These are phyloP conservation scores for Pilatotrama ljubarskyi DNA, from an alignment of 768 basidiomycete species.

Conservation along the genomic window DNA sequence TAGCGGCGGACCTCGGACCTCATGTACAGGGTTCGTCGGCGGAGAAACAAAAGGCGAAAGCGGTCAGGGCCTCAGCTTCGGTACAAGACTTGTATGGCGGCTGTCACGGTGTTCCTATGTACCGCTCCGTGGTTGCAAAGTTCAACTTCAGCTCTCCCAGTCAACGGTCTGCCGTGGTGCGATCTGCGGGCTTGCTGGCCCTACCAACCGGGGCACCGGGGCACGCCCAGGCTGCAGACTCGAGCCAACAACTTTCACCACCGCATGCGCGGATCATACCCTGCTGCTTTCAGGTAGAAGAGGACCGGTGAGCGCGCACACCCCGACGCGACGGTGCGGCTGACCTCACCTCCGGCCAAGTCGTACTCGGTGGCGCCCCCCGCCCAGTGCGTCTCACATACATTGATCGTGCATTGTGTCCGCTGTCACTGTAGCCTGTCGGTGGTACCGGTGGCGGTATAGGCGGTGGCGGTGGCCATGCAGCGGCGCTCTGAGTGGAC, in stretches of 20 bases:
- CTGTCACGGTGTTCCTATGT: neutral
- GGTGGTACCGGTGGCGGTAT: neutral
- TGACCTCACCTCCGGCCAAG: neutral
- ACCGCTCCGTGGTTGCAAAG: neutral
- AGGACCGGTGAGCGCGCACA: no score
- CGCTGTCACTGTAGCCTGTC: no score
- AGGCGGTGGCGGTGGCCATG: neutral
- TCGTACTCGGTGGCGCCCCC: neutral
- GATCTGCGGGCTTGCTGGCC: no score
- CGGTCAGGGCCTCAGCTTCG: neutral
- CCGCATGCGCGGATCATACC: neutral
- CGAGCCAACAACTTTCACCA: no score
- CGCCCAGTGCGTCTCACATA: no score
- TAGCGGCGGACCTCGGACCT: no score
- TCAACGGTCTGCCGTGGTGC: neutral
- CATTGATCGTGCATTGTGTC: neutral
- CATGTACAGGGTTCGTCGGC: no score
- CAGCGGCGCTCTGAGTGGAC: neutral
- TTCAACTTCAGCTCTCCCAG: neutral
- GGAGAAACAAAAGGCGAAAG: neutral
- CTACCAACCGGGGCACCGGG: no score
- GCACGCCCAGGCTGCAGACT: no score
- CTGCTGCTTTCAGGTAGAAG: no score
- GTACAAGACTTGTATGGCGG: neutral
- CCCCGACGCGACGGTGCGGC: neutral